Evolutionary conservation across 352 stramenopile species (phyloP).

Genomic region (Globisporangium carolinianum): DNA sequence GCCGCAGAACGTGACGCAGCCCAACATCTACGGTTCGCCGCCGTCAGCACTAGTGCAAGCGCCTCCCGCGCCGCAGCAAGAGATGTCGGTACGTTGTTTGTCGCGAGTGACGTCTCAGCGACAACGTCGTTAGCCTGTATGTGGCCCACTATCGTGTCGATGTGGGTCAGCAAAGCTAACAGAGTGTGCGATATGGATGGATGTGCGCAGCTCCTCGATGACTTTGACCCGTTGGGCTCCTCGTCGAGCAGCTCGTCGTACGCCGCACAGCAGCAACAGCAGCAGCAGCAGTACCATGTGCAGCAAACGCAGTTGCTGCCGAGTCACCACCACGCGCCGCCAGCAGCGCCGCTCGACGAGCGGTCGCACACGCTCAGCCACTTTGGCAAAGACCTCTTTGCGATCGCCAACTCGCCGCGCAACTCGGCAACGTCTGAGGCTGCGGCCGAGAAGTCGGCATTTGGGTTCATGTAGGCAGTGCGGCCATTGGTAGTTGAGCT

Average conservation of each 20-base stretch:
- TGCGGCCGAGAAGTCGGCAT: conserved; percentile 55
- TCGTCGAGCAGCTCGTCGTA: conserved; percentile 20
- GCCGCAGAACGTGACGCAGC: conserved; percentile 7
- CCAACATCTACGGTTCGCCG: conserved; percentile 20
- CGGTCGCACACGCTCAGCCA: conserved; percentile 63
- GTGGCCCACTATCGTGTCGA: too few relatives aligned
- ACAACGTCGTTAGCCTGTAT: too few relatives aligned
- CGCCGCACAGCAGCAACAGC: conserved; percentile 18
- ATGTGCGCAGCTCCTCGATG: conserved; percentile 29
- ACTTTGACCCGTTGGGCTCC: conserved; percentile 32
- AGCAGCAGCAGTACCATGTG: conserved; percentile 25
- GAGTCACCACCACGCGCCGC: conserved; percentile 10
- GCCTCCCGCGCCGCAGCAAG: conserved; percentile 18
- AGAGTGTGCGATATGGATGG: too few relatives aligned
- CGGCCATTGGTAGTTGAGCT: too few relatives aligned
- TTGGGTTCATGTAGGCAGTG: conserved; percentile 83
- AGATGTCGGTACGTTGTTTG: conserved; percentile 48
- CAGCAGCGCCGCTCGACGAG: conserved; percentile 35
- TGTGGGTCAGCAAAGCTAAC: too few relatives aligned
- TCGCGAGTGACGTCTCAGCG: background rate
- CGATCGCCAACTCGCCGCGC: conserved; percentile 77
- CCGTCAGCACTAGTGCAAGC: conserved; percentile 15
- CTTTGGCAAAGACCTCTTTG: conserved; percentile 84
- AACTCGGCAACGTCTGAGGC: conserved; percentile 18
- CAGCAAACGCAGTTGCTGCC: conserved; percentile 22